Percentiles rank a stretch among this genome's conserved stretches.
Evolutionary conservation across 2,329 filamentous ascomycete species (phyloP).

Genomic region (Diaporthe batatas): DNA sequence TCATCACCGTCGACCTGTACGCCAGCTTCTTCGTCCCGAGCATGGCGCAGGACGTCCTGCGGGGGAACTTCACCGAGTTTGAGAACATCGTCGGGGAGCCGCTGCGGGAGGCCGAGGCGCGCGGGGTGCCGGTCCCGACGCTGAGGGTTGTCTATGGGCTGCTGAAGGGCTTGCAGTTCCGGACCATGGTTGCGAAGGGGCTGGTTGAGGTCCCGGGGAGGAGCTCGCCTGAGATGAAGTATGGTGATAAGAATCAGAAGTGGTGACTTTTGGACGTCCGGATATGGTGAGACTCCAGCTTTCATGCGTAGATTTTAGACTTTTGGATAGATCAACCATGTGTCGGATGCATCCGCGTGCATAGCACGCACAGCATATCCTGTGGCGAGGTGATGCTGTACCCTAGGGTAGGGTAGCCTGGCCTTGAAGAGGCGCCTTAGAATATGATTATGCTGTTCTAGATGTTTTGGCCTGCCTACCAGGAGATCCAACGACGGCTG

Average conservation of each 20-base stretch:
- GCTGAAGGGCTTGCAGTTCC: constrained; percentile 62
- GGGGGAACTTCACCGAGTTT: constrained; percentile 68
- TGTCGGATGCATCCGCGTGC: constrained; percentile 43
- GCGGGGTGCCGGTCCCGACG: constrained; percentile 64
- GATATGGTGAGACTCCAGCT: not conserved
- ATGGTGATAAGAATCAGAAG: constrained; percentile 41
- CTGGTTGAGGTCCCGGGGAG: constrained; percentile 47
- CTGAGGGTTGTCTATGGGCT: constrained; percentile 63
- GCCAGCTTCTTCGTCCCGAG: constrained; percentile 64
- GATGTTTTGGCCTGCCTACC: too few relatives aligned
- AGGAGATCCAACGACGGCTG: too few relatives aligned
- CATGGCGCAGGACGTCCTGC: constrained; percentile 66
- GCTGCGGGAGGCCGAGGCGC: constrained; percentile 61
- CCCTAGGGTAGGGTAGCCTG: too few relatives aligned
- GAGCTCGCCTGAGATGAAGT: constrained; percentile 42
- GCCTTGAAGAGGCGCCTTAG: not conserved
- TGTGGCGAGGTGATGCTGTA: not conserved
- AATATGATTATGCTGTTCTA: not conserved
- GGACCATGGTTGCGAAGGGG: constrained; percentile 59
- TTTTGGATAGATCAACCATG: not conserved
- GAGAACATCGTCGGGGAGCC: constrained; percentile 70
- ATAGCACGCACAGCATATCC: not conserved
- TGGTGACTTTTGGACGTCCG: constrained; percentile 4
- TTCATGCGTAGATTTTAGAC: not conserved
- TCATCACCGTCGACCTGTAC: constrained; percentile 63